phyloP scores from a whole-genome alignment of 139 green algal genomes.

The Mesotaenium endlicherianum region DNA sequence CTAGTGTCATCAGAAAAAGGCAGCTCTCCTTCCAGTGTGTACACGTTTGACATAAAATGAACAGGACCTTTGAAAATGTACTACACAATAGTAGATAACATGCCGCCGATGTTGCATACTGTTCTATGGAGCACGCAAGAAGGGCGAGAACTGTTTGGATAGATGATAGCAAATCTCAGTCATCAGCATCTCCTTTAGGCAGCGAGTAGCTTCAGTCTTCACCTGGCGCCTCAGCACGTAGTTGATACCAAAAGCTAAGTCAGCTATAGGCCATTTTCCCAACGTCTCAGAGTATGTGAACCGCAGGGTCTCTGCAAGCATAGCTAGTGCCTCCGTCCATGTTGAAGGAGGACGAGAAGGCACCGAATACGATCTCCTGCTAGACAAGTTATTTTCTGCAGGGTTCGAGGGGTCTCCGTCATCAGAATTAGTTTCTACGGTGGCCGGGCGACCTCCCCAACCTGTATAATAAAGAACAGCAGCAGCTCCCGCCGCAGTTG shows the following conservation, averaged over 20 bases:
- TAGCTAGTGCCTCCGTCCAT: slow-evolving; percentile 22
- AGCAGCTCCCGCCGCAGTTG: slow-evolving; percentile 34
- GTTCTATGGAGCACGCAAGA: neutral
- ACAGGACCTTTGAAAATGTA: too few relatives aligned
- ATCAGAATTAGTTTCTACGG: too few relatives aligned
- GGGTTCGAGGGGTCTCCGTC: too few relatives aligned
- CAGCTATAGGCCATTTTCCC: slow-evolving; percentile 44
- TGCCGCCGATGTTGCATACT: neutral
- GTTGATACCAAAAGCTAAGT: slow-evolving; percentile 45
- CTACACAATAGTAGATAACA: too few relatives aligned
- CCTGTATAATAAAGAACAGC: slow-evolving; percentile 38
- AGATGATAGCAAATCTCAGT: neutral
- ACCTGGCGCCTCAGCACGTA: slow-evolving; percentile 42
- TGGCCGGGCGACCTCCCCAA: too few relatives aligned
- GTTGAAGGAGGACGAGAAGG: slow-evolving; percentile 27
- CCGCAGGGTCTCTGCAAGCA: slow-evolving; percentile 31
- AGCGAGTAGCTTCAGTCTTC: slow-evolving; percentile 1
- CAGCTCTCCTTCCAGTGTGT: too few relatives aligned
- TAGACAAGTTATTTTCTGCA: too few relatives aligned
- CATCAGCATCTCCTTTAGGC: neutral
- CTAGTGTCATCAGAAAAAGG: too few relatives aligned
- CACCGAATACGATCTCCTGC: too few relatives aligned
- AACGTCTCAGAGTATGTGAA: slow-evolving; percentile 49
- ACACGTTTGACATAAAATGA: too few relatives aligned
- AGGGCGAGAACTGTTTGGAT: neutral